Evolutionary conservation across 768 basidiomycete species (phyloP).

Genomic region (Krasilnikovozyma curviuscula): DNA sequence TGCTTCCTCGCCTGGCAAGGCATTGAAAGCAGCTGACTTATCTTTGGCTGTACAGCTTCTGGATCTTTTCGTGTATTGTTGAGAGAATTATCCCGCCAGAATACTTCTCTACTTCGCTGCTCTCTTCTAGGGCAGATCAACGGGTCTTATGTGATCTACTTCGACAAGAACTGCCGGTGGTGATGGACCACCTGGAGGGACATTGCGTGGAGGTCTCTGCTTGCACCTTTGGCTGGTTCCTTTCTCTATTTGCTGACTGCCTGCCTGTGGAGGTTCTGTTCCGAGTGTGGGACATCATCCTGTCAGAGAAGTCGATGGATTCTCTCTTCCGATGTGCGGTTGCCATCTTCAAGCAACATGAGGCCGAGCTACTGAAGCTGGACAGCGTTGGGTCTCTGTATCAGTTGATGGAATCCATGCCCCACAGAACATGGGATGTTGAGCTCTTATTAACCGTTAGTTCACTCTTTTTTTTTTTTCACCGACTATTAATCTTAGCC

Average conservation of each 20-base stretch:
- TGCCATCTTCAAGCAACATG: slow-evolving; percentile 63
- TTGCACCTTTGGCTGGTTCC: slow-evolving; percentile 96
- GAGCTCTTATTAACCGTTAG: slow-evolving; percentile 73
- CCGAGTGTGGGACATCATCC: slow-evolving; percentile 96
- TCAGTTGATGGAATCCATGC: slow-evolving; percentile 68
- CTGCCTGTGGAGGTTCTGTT: slow-evolving; percentile 52
- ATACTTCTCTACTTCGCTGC: slow-evolving; percentile 79
- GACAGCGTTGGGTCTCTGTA: slow-evolving; percentile 77
- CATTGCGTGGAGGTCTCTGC: slow-evolving; percentile 79
- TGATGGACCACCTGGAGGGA: slow-evolving; percentile 52
- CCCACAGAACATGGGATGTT: slow-evolving; percentile 82
- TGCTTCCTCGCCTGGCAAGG: not conserved
- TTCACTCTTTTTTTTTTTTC: slow-evolving; percentile 1
- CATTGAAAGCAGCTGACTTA: not conserved
- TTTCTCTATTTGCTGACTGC: slow-evolving; percentile 89
- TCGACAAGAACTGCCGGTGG: slow-evolving; percentile 46
- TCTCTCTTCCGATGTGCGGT: slow-evolving; percentile 83
- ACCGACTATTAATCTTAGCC: not conserved
- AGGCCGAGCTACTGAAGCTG: slow-evolving; percentile 61
- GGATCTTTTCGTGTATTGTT: slow-evolving; percentile 9
- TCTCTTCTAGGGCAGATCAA: slow-evolving; percentile 86
- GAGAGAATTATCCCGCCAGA: slow-evolving; percentile 41
- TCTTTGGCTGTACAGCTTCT: not conserved
- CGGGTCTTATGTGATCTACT: slow-evolving; percentile 76
- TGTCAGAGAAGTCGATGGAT: too few relatives aligned